Percentiles rank a stretch among this genome's conserved stretches.
Evolutionary conservation across 176 grass and related monocot species (phyloP).

Genomic region (Zea mays): Zm-B73-REFERENCE-NAM-5.0 NC_050104.1:152725001-152725500

Average conservation of each 20-base stretch:
- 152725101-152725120: slow-evolving; percentile 5
- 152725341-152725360: too few species aligned
- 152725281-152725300: too few species aligned
- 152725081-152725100: neutral
- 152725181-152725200: neutral
- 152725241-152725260: neutral
- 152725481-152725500: too few species aligned
- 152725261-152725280: neutral
- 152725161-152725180: neutral
- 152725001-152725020: too few species aligned
- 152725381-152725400: too few species aligned
- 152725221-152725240: neutral
- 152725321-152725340: slow-evolving; percentile 8
- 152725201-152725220: neutral
- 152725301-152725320: neutral
- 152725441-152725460: too few species aligned
- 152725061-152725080: slow-evolving; percentile 47
- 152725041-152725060: slow-evolving; percentile 45
- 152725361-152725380: too few species aligned
- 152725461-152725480: too few species aligned
- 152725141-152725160: slow-evolving; percentile 41
- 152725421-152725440: too few species aligned
- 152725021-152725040: neutral
- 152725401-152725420: too few species aligned
- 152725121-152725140: slow-evolving; percentile 26